Evolutionary conservation across 2,329 filamentous ascomycete genomes (phyloP), one percentile per base, ranked within the genome.

Genomic region (Fusarium pseudocircinatum): DNA sequence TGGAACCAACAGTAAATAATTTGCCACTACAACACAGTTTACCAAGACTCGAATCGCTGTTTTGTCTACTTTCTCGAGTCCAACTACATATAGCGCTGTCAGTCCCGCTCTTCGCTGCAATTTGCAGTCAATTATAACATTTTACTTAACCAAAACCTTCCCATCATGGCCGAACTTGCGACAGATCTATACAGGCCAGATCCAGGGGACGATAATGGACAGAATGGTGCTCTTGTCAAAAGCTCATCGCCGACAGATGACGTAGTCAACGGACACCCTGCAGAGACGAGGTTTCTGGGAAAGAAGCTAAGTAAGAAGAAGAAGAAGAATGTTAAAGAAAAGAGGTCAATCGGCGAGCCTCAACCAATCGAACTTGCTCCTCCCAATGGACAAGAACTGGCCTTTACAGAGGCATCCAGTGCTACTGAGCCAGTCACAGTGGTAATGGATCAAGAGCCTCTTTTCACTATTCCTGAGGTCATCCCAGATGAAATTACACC

Each of bases 1-100:
- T 4, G 20, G 18, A 28, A 39, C 63, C 30, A 61, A 67, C 11
- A 67, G 6, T 1, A 18, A 22, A 4, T 14, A 4, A 8, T 18
- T 40, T 18, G 16, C 18, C 11, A 18, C 24, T 24, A 9, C 4
- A 32, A 6, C 10, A 4, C 8, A 9, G 8, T 30, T 24, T 2
- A 0, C 1, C 6, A 40, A 56, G 2, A 1, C 6, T 36, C 1
- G 0, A 4, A 5, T 26, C 30, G 6, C 4, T 36, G 0, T 8
- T 20, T 52, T 36, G 4, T 10, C 8, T 8, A 7, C 7, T 5
- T 8, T 24, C 7, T 6, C 9, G 7, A 15, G 4, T 36, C 6
- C 6, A 4, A 2, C 16, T 36, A 34, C 18, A 34, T 34, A 26
- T 57, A 57, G 11, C 4, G 9, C 6, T 22, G 1, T 4, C 1